Conservation (phyloP, 1,284 basidiomycete genomes). For the Golubevia sp. region DNA sequence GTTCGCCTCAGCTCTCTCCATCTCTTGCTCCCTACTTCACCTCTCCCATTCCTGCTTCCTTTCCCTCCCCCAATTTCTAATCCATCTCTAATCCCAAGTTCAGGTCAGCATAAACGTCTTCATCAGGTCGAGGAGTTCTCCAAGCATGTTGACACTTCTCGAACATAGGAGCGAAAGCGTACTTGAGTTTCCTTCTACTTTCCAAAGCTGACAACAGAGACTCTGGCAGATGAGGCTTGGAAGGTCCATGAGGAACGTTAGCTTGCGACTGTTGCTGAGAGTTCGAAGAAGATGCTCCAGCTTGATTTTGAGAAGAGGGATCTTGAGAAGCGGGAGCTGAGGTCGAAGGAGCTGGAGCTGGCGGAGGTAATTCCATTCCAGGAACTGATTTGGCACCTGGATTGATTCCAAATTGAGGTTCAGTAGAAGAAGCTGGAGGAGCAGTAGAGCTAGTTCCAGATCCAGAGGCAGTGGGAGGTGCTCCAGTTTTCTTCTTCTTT, state of each 20-base stretch:
- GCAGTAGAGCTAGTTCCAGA: not conserved
- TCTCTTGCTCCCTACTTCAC: too few relatives aligned
- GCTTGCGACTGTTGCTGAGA: not conserved
- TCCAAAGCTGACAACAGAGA: slow-evolving; percentile 40
- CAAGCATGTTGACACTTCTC: slow-evolving; percentile 3
- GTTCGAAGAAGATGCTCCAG: not conserved
- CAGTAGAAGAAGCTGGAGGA: not conserved
- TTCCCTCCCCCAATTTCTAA: too few relatives aligned
- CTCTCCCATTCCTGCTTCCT: too few relatives aligned
- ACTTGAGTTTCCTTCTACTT: slow-evolving; percentile 33
- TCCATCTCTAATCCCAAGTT: not conserved
- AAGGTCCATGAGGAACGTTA: too few relatives aligned
- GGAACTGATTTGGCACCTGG: too few relatives aligned
- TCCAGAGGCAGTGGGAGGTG: not conserved
- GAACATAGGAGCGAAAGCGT: slow-evolving; percentile 48
- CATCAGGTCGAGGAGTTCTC: slow-evolving; percentile 9
- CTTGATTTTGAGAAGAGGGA: too few relatives aligned
- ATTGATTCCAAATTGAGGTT: too few relatives aligned
- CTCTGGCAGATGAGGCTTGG: slow-evolving; percentile 42
- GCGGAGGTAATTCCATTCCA: too few relatives aligned
- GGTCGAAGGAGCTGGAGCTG: too few relatives aligned
- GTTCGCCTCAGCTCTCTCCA: too few relatives aligned
- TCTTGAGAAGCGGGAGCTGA: too few relatives aligned
- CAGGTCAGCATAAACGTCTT: slow-evolving; percentile 14
- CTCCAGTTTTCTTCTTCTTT: slow-evolving; percentile 39